phyloP scores from a whole-genome alignment of 495 filamentous ascomycete species.

The Penicillium salamii region DNA sequence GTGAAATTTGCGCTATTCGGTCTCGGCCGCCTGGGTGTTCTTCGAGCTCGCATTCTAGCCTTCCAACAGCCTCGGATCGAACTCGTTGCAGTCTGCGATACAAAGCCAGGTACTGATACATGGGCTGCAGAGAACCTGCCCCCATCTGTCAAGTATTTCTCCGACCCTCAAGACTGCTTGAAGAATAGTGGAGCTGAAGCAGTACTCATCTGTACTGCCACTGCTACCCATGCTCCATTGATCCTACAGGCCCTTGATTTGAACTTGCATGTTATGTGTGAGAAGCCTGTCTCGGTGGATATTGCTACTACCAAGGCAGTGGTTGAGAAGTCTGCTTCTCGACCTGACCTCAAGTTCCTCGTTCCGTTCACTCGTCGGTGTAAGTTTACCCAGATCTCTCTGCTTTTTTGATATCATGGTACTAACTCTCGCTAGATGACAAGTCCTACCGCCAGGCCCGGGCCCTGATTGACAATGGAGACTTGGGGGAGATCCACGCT shows the following conservation, averaged over 20 bases:
- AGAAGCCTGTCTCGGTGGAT: constrained; percentile 24
- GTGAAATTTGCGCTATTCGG: constrained; percentile 15
- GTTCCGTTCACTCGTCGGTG: constrained; percentile 18
- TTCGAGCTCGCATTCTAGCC: constrained; percentile 15
- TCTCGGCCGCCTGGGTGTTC: constrained; percentile 14
- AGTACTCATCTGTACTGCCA: constrained; percentile 17
- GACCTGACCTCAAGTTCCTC: constrained; percentile 58
- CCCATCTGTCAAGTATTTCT: constrained; percentile 12
- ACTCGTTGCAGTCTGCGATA: constrained; percentile 17
- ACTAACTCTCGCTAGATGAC: constrained; percentile 11
- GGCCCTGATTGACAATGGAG: constrained; percentile 15
- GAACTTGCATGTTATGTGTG: constrained; percentile 18
- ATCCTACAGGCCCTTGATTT: constrained; percentile 17
- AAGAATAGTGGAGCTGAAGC: constrained; percentile 14
- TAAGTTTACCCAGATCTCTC: constrained; percentile 4
- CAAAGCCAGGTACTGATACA: constrained; percentile 14
- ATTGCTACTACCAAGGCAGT: constrained; percentile 35
- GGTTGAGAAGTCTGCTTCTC: constrained; percentile 57
- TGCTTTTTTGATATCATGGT: not conserved
- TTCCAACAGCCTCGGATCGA: constrained; percentile 18
- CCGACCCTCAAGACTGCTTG: constrained; percentile 15
- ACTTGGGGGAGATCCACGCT: constrained; percentile 14
- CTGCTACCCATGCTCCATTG: constrained; percentile 16
- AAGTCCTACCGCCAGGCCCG: constrained; percentile 13
- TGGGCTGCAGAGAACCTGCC: constrained; percentile 17